Evolutionary conservation across 1,139 yeast species (phyloP).

Genomic region (Pichia sp.): DNA sequence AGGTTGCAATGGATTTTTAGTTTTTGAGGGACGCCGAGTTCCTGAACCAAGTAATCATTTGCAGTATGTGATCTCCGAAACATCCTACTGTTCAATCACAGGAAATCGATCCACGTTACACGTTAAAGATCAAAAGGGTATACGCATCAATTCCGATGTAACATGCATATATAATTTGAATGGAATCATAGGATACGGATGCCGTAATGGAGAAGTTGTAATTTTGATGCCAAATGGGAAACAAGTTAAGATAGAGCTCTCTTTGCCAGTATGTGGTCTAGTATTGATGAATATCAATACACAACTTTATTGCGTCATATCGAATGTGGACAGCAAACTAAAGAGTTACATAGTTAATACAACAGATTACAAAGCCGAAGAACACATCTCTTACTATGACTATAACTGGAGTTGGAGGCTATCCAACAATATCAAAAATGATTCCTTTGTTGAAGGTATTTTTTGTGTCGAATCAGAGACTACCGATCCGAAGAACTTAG

Average conservation of each 20-base stretch:
- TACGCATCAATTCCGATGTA: slow-evolving; percentile 1
- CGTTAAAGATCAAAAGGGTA: too few species aligned
- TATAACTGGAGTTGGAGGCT: slow-evolving; percentile 9
- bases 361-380: neutral
- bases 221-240: neutral
- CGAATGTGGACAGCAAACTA: slow-evolving; percentile 9
- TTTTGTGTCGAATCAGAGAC: slow-evolving; percentile 16
- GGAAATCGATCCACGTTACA: too few species aligned
- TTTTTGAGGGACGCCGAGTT: neutral
- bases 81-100: too few species aligned
- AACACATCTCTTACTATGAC: slow-evolving; percentile 7
- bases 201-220: slow-evolving; percentile 8
- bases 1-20: slow-evolving; percentile 1
- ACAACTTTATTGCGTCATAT: slow-evolving; percentile 7
- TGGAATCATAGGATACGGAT: slow-evolving; percentile 1
- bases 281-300: neutral
- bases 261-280: slow-evolving; percentile 9
- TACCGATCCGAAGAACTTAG: neutral
- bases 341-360: slow-evolving; percentile 7
- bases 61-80: too few species aligned
- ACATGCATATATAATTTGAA: neutral
- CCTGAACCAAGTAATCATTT: too few species aligned
- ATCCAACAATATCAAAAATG: slow-evolving; percentile 8
- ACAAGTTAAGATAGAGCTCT: neutral
- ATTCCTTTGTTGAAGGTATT: neutral